These are phyloP conservation scores for Urochloa ruziziensis DNA, from an alignment of 176 grass and related monocot genomes.

Conservation along the genomic window DNA sequence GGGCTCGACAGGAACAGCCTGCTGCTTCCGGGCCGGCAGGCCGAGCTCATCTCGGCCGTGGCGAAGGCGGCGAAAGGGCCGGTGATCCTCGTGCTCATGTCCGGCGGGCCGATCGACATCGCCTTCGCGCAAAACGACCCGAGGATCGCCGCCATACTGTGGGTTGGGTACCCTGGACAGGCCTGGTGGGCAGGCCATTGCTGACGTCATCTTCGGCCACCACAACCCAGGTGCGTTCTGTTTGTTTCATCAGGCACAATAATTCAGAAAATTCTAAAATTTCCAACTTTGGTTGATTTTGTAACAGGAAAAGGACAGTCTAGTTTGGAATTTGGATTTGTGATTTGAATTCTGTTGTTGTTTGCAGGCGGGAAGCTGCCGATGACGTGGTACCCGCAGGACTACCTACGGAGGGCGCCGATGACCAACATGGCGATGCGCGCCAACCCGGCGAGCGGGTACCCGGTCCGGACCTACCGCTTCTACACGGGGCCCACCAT, in stretches of 20 bases:
- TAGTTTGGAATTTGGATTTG: neutral
- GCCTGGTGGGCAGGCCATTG: conserved; percentile 78
- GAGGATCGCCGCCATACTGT: conserved; percentile 51
- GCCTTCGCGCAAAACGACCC: conserved; percentile 61
- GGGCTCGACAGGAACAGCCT: conserved; percentile 39
- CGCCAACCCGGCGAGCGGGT: conserved; percentile 39
- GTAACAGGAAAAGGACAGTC: too few relatives aligned
- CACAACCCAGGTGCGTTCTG: conserved; percentile 56
- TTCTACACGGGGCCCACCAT: conserved; percentile 85
- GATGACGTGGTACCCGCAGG: conserved; percentile 87
- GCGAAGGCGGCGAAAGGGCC: conserved; percentile 59
- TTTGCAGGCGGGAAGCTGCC: conserved; percentile 80
- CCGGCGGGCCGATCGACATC: conserved; percentile 65
- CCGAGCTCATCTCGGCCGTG: conserved; percentile 70
- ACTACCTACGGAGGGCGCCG: conserved; percentile 56
- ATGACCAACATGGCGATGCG: conserved; percentile 96
- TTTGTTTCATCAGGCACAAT: too few relatives aligned
- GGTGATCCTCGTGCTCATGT: conserved; percentile 60
- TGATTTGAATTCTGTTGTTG: neutral
- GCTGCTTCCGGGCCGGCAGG: conserved; percentile 69
- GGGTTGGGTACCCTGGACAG: conserved; percentile 82
- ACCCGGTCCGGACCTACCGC: conserved; percentile 72
- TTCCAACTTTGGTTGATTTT: neutral
- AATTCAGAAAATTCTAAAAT: too few relatives aligned
- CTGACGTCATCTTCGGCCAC: conserved; percentile 69